Conservation (phyloP, 306 rosid genomes). For the Crotalaria pallida region DNA sequence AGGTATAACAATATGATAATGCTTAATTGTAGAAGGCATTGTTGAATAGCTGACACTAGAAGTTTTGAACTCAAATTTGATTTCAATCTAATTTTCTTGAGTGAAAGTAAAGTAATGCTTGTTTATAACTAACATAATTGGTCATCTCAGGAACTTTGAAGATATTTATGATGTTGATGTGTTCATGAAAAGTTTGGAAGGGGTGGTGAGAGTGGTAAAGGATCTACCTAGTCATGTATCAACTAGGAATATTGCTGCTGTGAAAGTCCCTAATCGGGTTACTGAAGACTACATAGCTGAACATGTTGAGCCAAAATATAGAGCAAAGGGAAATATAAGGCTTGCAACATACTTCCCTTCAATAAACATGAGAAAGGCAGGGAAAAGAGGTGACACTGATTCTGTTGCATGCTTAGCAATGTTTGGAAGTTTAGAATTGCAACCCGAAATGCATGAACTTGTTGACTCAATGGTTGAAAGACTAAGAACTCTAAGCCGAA, state of each 20-base stretch:
- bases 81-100: not conserved
- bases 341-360: conserved; percentile 81
- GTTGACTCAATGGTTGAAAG: conserved; percentile 66
- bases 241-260: conserved; percentile 52
- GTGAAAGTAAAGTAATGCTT: not conserved
- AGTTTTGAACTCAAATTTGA: not conserved
- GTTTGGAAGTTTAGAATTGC: conserved; percentile 79
- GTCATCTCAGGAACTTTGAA: conserved; percentile 58
- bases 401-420: conserved; percentile 76
- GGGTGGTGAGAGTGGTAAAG: conserved; percentile 65
- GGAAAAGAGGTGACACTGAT: conserved; percentile 37
- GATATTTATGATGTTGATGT: conserved; percentile 66
- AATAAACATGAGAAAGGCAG: conserved; percentile 63
- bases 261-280: conserved; percentile 76
- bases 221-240: conserved; percentile 54
- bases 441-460: conserved; percentile 57
- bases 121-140: not conserved
- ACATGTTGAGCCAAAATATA: conserved; percentile 59
- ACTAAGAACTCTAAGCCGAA: conserved; percentile 64
- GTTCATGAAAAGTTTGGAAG: conserved; percentile 61
- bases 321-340: conserved; percentile 51
- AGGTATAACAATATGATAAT: not conserved
- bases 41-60: not conserved
- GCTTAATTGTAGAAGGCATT: not conserved
- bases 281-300: conserved; percentile 63